Evolutionary conservation across 1,284 basidiomycete species (phyloP).

Genomic region (Cutaneotrichosporon cutaneum): DNA sequence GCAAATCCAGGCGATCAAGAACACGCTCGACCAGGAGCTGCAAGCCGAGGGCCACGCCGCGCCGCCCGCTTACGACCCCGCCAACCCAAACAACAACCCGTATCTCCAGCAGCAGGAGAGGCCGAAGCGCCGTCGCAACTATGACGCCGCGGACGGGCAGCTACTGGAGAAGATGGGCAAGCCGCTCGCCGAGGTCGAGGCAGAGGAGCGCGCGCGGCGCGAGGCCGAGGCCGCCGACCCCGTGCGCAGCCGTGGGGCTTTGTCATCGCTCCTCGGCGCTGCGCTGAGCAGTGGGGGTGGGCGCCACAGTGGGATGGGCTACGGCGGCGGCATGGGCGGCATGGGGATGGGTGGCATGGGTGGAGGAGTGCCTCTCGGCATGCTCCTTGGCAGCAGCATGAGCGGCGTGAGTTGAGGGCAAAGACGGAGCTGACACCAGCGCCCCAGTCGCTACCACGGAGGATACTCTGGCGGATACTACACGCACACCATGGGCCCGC

Average conservation of each 20-base stretch:
- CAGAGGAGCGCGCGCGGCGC: not conserved
- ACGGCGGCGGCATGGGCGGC: not conserved
- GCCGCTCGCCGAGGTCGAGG: constrained; percentile 5
- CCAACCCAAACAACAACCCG: constrained; percentile 14
- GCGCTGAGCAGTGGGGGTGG: constrained; percentile 4
- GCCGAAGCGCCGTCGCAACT: constrained; percentile 1
- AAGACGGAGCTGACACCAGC: constrained; percentile 3
- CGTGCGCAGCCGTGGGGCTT: not conserved
- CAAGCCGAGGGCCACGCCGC: not conserved
- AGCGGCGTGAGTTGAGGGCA: not conserved
- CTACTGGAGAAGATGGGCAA: constrained; percentile 6
- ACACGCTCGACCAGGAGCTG: constrained; percentile 1
- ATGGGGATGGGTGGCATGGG: constrained; percentile 13
- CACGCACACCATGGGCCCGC: constrained; percentile 2
- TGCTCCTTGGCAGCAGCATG: constrained; percentile 4
- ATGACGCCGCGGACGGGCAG: not conserved
- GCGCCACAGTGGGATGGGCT: not conserved
- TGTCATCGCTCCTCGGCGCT: constrained; percentile 14
- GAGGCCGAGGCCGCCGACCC: not conserved
- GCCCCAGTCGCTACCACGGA: not conserved
- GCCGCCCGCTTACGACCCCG: not conserved
- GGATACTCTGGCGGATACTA: not conserved
- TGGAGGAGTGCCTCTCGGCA: not conserved
- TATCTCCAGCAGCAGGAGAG: not conserved
- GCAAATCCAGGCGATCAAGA: constrained; percentile 28